A percentile compares a stretch with the other conserved stretches of the same genome.
These are phyloP conservation scores for Discostella stelligera DNA, from an alignment of 352 stramenopile genomes.

Conservation along the genomic window DNA sequence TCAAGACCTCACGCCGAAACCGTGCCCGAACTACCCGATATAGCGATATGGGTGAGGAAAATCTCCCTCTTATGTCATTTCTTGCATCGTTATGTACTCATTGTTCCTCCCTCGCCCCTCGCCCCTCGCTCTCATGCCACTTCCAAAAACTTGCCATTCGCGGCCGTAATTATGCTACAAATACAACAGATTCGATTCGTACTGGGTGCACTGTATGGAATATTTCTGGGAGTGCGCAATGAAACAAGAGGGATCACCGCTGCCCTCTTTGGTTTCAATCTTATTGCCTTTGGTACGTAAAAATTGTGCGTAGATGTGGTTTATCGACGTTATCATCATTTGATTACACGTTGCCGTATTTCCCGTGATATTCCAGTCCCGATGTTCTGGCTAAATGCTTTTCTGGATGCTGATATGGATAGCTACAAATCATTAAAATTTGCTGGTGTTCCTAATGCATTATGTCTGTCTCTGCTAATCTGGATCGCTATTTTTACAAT, in stretches of 20 bases:
- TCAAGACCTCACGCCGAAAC: constrained; percentile 61
- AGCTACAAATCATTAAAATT: constrained; percentile 60
- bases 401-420: constrained; percentile 52
- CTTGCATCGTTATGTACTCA: background rate
- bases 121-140: background rate
- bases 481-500: constrained; percentile 69
- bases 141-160: background rate
- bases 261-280: constrained; percentile 58
- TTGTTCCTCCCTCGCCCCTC: background rate
- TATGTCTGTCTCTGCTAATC: constrained; percentile 64
- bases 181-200: constrained; percentile 23
- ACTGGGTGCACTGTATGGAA: constrained; percentile 46
- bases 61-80: too few relatives aligned
- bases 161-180: background rate
- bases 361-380: constrained; percentile 6
- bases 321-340: constrained; percentile 26
- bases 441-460: constrained; percentile 50
- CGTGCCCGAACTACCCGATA: constrained; percentile 61
- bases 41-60: constrained; percentile 54
- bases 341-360: background rate
- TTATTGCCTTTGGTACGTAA: constrained; percentile 56
- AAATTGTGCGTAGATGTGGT: constrained; percentile 7
- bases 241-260: constrained; percentile 26
- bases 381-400: constrained; percentile 46
- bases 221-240: constrained; percentile 44